Evolutionary conservation across 75 land plant species (phyloP).

Genomic region (Isoetes taiwanensis): DNA sequence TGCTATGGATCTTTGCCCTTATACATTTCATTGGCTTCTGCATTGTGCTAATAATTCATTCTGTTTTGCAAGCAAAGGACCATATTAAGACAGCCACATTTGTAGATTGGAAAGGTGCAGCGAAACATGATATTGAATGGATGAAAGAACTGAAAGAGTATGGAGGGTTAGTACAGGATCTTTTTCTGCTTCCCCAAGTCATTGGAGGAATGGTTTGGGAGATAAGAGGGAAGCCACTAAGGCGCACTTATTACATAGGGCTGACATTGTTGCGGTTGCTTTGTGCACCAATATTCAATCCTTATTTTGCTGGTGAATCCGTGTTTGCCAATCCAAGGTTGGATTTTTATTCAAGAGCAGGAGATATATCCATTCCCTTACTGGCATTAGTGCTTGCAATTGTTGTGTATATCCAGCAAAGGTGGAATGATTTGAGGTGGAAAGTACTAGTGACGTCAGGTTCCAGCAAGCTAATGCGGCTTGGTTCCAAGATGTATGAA

Average conservation of each 20-base stretch:
- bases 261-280: constrained; percentile 41
- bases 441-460: constrained; percentile 12
- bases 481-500: constrained; percentile 41
- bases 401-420: constrained; percentile 48
- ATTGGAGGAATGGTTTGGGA: constrained; percentile 45
- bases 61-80: neutral
- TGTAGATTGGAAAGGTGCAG: constrained; percentile 13
- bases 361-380: constrained; percentile 42
- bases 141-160: constrained; percentile 31
- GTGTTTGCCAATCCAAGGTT: constrained; percentile 45
- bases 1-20: constrained; percentile 14
- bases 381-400: constrained; percentile 32
- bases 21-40: constrained; percentile 43
- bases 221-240: constrained; percentile 36
- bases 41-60: constrained; percentile 26
- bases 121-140: constrained; percentile 28
- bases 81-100: neutral
- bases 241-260: constrained; percentile 42
- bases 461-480: constrained; percentile 23
- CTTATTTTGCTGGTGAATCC: constrained; percentile 36
- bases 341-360: constrained; percentile 51
- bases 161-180: constrained; percentile 56
- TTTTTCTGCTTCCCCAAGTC: constrained; percentile 65
- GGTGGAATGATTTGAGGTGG: constrained; percentile 32
- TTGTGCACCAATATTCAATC: constrained; percentile 33